These are phyloP conservation scores for Claviceps sorghi DNA, from an alignment of 2,329 filamentous ascomycete genomes.

Conservation along the genomic window DNA sequence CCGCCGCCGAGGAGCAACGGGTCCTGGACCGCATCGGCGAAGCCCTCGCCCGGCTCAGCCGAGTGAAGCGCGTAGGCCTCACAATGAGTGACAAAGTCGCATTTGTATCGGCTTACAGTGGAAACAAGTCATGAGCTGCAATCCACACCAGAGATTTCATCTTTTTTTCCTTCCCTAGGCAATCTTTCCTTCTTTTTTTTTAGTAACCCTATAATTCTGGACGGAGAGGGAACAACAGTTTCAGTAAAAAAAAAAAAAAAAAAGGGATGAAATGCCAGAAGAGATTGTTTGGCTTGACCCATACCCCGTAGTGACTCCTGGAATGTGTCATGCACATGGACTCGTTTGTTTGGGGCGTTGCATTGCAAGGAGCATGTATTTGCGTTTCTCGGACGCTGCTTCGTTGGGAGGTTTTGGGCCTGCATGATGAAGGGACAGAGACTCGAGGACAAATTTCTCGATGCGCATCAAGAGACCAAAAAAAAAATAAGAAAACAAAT, in stretches of 20 bases:
- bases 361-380: conserved; percentile 11
- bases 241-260: neutral
- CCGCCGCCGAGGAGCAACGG: conserved; percentile 45
- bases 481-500: too few relatives aligned
- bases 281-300: neutral
- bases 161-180: too few relatives aligned
- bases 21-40: conserved; percentile 71
- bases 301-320: neutral
- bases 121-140: conserved; percentile 19
- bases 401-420: too few relatives aligned
- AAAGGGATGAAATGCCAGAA: neutral
- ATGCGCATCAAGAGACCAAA: neutral
- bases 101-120: conserved; percentile 58
- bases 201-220: too few relatives aligned
- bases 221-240: neutral
- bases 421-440: too few relatives aligned
- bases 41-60: conserved; percentile 68
- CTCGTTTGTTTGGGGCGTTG: conserved; percentile 4
- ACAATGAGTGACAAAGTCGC: conserved; percentile 68
- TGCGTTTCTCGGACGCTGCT: neutral
- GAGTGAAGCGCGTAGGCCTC: conserved; percentile 78
- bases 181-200: too few relatives aligned
- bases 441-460: neutral
- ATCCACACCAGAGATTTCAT: neutral
- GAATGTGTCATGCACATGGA: neutral